Base-by-base conservation (phyloP, 2,329 filamentous ascomycete species). In the Fusarium globosum region DNA sequence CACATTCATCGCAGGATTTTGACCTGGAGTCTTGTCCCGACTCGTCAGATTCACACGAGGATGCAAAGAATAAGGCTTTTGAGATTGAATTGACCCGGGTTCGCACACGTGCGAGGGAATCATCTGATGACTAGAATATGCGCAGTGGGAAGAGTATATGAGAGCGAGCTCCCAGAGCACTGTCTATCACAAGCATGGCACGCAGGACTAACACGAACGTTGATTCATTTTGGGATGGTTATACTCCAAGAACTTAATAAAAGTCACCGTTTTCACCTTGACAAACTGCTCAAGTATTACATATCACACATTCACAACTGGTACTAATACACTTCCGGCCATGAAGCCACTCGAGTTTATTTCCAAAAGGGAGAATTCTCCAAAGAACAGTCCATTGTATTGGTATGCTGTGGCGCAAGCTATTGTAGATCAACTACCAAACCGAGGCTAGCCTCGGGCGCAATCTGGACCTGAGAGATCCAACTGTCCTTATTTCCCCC, bases 111-210 rank as follows among this genome's bases (percentile, higher is more conserved):
- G 51, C 7, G 6, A 55, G 35, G 15, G 51, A 55, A 11, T 12
- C 51, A 18, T n/a, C 20, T 13, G 51, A n/a, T 12, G 51, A 26
- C 7, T 28, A 53, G 1, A 3, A 9, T 28, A 9, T 5, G 14
- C 2, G 10, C 6, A 13, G 1, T 7, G 6, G 4, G 18, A 7
- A 39, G 10, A 13, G 2, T 1, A 6, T 4, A 38, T 21, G 7
- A 18, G 35, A 18, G 23, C 20, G 23, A 16, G 7, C 36, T 36
- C 2, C 9, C 16, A 7, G 23, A 7, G 2, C 10, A 38, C 23
- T 16, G 2, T 11, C 2, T 21, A 26, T 16, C 1, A 8, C 10
- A 20, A 41, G 35, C 16, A 39, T 16, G 4, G 2, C 0, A 39
- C 7, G 7, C n/a, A 13, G 35, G 7, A 28, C 23, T n/a, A 13